Evolutionary conservation across 176 grass and related monocot species (phyloP), one percentile per base, ranked within the genome.

Genomic region (Juncus inflexus): DNA sequence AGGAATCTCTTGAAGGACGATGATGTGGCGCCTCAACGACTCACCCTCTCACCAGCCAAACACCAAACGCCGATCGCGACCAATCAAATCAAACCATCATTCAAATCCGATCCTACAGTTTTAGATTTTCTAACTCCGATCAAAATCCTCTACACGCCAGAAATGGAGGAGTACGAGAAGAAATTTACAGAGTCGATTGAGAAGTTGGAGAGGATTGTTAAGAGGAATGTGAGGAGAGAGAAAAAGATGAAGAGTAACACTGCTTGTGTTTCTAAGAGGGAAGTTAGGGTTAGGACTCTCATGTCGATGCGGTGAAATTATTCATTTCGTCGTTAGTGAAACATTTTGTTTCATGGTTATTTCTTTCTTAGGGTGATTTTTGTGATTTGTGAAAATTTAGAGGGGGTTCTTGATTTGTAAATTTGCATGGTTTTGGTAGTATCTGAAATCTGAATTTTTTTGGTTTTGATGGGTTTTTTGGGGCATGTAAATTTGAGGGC

Each of bases 241-340:
- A 68, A 61, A 19, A 66, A 79, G 67, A 71, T 19, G 42, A 52
- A 42, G 54, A 40, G 35, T 14, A 60, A 15, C 3, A 52, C 58
- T 40, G 42, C 80, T 63, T 80, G 69, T 66, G 78, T 76, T 79
- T 79, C 72, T 36, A 92, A 78, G 75, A 74, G 53, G 63, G 55
- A 45, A 35, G 42, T 7, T 45, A 84, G 76, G 67, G 81, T 69
- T 63, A 79, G 75, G 47, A 71, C 50, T 47, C 70, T 85, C 69
- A 85, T 87, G 84, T 92, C 84, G 50, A 79, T 87, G 81, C 71
- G 89, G 64, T 87, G 71, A 28, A 28, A 28, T 28, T n/a, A n/a
- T n/a, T n/a, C n/a, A n/a, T n/a, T n/a, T n/a, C n/a, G 19, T 28
- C 1, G 19, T 28, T 28, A 28, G 19, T 28, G 19, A 87, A 79